phyloP scores from a whole-genome alignment of 2,329 filamentous ascomycete genomes.

The Chaetomium globosum region DNA sequence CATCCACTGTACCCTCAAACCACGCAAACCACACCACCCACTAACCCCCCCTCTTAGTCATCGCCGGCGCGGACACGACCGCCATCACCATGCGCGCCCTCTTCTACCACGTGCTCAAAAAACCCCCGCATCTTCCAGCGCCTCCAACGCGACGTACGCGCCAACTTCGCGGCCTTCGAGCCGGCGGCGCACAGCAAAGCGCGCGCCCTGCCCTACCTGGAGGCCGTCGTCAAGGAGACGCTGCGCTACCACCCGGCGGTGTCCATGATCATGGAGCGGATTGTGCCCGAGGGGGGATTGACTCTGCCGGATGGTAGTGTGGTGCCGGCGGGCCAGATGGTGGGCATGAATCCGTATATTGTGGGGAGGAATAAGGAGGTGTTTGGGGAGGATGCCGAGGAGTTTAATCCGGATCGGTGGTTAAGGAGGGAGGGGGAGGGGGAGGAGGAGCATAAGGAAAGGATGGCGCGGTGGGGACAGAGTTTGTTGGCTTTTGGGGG shows the following conservation, averaged over 20 bases:
- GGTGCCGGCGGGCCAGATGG: slow-evolving; percentile 44
- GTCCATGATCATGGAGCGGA: slow-evolving; percentile 53
- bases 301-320: slow-evolving; percentile 43
- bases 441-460: slow-evolving; percentile 40
- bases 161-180: slow-evolving; percentile 40
- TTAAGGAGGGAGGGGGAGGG: slow-evolving; percentile 43
- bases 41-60: slow-evolving; percentile 22
- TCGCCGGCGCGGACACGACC: slow-evolving; percentile 65
- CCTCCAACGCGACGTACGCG: slow-evolving; percentile 58
- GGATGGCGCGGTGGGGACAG: slow-evolving; percentile 45
- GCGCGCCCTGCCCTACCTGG: slow-evolving; percentile 48
- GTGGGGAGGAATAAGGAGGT: slow-evolving; percentile 44
- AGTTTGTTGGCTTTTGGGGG: slow-evolving; percentile 46
- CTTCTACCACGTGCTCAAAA: slow-evolving; percentile 64
- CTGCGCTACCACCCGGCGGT: slow-evolving; percentile 54
- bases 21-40: neutral
- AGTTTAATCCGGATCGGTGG: slow-evolving; percentile 54
- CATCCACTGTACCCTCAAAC: no score
- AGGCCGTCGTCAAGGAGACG: slow-evolving; percentile 56
- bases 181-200: slow-evolving; percentile 35
- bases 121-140: slow-evolving; percentile 53
- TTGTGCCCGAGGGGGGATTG: slow-evolving; percentile 49
- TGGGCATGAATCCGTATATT: slow-evolving; percentile 49
- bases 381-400: slow-evolving; percentile 51
- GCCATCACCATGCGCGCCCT: slow-evolving; percentile 63